Evolutionary conservation across 208 protist species (phyloP).

Genomic region (Leishmania lainsoni): DNA sequence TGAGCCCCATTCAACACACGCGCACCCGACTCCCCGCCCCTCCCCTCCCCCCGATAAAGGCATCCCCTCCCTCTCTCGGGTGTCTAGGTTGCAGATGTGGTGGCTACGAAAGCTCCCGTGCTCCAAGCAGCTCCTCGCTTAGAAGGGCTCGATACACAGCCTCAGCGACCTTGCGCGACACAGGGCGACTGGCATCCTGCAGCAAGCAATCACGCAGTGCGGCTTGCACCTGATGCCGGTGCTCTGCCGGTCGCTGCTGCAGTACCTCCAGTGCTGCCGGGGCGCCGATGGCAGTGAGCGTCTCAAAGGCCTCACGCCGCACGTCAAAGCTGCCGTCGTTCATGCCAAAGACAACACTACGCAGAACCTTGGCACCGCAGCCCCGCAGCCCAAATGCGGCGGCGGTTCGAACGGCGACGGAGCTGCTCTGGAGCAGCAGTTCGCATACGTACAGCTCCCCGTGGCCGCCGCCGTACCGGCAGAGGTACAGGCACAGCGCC

Average conservation of each 20-base stretch:
- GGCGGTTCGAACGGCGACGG: conserved; percentile 37
- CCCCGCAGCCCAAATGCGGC: conserved; percentile 66
- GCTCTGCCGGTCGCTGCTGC: conserved; percentile 40
- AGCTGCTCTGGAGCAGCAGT: conserved; percentile 46
- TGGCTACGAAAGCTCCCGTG: background rate
- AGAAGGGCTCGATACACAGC: conserved; percentile 37
- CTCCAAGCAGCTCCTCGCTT: background rate
- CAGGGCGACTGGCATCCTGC: conserved; percentile 40
- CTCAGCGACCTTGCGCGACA: conserved; percentile 36
- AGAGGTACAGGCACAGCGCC: conserved; percentile 61
- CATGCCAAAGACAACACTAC: conserved; percentile 59
- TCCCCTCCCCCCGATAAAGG: background rate
- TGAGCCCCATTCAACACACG: background rate
- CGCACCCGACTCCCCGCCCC: background rate
- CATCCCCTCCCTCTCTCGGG: background rate
- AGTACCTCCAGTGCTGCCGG: conserved; percentile 40
- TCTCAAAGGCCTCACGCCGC: conserved; percentile 60
- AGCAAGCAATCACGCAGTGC: conserved; percentile 71
- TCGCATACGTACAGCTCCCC: conserved; percentile 68
- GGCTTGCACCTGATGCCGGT: conserved; percentile 48
- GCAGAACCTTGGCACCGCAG: conserved; percentile 58
- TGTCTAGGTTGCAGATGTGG: background rate
- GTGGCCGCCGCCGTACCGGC: conserved; percentile 58
- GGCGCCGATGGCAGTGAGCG: conserved; percentile 45
- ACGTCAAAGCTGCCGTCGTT: conserved; percentile 61